Conservation (phyloP, 441 rosid genomes). For the Raphanus hybrid region DNA sequence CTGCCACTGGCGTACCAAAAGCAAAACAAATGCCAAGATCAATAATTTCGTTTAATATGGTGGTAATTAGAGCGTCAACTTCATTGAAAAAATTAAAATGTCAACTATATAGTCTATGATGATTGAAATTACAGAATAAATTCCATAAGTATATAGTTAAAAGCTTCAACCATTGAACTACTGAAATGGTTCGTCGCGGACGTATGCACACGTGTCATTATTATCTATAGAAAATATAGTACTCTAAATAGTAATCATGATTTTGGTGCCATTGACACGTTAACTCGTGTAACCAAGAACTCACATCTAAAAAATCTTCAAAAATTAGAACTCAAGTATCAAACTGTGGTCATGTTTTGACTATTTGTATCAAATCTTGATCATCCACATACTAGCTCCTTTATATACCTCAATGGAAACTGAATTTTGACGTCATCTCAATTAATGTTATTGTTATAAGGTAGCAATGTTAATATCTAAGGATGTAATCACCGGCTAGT, state of each 20-base stretch:
- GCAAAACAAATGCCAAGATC: not conserved
- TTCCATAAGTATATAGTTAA: not conserved
- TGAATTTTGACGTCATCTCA: not conserved
- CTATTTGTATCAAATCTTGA: too few relatives aligned
- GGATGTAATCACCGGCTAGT: not conserved
- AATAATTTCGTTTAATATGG: not conserved
- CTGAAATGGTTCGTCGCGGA: not conserved
- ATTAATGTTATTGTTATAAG: not conserved
- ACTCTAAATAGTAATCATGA: not conserved
- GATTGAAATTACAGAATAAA: not conserved
- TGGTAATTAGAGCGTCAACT: too few relatives aligned
- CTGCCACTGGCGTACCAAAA: not conserved
- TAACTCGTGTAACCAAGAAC: too few relatives aligned
- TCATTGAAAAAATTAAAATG: too few relatives aligned
- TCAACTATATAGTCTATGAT: not conserved
- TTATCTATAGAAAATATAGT: not conserved
- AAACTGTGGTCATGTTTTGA: too few relatives aligned
- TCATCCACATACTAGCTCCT: not conserved
- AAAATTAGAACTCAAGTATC: too few relatives aligned
- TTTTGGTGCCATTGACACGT: too few relatives aligned
- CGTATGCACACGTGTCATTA: conserved; percentile 2
- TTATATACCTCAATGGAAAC: not conserved
- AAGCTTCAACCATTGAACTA: not conserved
- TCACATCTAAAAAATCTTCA: too few relatives aligned
- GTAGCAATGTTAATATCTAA: conserved; percentile 3